A percentile compares a stretch with the other conserved stretches of the same genome.
Evolutionary conservation across 1,284 basidiomycete genomes (phyloP).

Genomic region (Mycena citricolor): DNA sequence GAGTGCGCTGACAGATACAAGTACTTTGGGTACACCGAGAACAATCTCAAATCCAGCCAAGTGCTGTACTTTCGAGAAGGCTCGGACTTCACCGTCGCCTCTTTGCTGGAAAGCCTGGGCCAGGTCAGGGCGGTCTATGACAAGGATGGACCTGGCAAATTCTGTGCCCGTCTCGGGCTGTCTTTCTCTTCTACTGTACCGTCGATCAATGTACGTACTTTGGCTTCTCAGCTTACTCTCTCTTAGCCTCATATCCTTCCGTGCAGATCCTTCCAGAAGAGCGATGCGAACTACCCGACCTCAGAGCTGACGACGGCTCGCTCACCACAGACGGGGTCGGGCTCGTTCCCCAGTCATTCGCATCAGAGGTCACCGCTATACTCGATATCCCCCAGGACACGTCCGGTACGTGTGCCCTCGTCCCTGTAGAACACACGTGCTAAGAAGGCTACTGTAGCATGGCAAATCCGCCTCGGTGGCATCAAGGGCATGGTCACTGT

Average conservation of each 20-base stretch:
- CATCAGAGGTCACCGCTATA: slow-evolving; percentile 15
- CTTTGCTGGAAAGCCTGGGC: slow-evolving; percentile 22
- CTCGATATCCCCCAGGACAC: slow-evolving; percentile 22
- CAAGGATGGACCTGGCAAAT: slow-evolving; percentile 27
- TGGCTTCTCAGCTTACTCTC: neutral
- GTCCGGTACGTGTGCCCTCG: slow-evolving; percentile 12
- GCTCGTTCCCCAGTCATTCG: slow-evolving; percentile 25
- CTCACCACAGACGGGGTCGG: slow-evolving; percentile 29
- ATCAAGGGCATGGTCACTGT: slow-evolving; percentile 29
- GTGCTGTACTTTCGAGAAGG: slow-evolving; percentile 26
- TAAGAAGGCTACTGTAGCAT: slow-evolving; percentile 16
- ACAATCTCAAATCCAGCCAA: slow-evolving; percentile 24
- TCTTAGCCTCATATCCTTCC: neutral
- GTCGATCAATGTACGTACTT: slow-evolving; percentile 17
- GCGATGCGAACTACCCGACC: slow-evolving; percentile 19
- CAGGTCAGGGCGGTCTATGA: slow-evolving; percentile 24
- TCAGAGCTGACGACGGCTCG: slow-evolving; percentile 24
- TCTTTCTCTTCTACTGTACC: slow-evolving; percentile 27
- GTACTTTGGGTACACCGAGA: slow-evolving; percentile 28
- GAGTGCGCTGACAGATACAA: slow-evolving; percentile 14
- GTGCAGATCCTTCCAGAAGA: slow-evolving; percentile 18
- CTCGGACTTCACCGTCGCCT: slow-evolving; percentile 17
- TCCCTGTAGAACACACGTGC: neutral
- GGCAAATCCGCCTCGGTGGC: slow-evolving; percentile 29
- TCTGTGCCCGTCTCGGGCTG: slow-evolving; percentile 27